Percentiles rank a stretch among this genome's conserved stretches.
Evolutionary conservation across 2,329 filamentous ascomycete species (phyloP).

Genomic region (Paecilomyces niveus): DNA sequence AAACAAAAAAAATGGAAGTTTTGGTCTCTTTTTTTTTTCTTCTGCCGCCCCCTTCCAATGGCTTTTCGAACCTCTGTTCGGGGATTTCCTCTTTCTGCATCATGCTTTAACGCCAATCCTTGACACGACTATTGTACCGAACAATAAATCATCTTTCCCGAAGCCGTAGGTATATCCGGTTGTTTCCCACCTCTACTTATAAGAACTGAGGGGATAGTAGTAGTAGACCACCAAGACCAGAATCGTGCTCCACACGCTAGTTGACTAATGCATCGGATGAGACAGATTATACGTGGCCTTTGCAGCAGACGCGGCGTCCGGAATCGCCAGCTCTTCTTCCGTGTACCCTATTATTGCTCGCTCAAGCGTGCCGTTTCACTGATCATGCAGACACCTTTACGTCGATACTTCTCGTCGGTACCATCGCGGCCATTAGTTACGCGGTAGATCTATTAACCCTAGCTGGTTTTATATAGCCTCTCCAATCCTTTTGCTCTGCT

Average conservation of each 20-base stretch:
- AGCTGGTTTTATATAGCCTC: neutral
- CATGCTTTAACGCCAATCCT: too few species aligned
- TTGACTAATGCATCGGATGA: neutral
- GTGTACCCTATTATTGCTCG: neutral
- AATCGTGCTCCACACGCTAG: neutral
- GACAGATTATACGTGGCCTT: neutral
- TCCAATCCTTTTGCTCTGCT: neutral
- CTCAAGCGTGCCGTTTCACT: neutral
- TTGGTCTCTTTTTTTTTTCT: too few species aligned
- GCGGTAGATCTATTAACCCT: neutral
- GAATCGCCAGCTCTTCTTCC: neutral
- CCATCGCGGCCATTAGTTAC: neutral
- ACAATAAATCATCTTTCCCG: too few species aligned
- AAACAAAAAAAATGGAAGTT: too few species aligned
- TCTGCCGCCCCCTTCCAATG: neutral
- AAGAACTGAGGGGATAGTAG: too few species aligned
- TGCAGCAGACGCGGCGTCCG: neutral
- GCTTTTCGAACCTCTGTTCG: too few species aligned
- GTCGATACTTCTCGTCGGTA: neutral
- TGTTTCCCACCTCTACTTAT: too few species aligned
- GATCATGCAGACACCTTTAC: neutral
- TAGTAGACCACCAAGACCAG: neutral
- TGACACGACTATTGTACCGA: too few species aligned
- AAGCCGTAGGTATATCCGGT: too few species aligned
- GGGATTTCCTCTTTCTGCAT: too few species aligned